Evolutionary conservation across 23 red algal species (phyloP), one percentile per base, ranked within the genome.

Genomic region (Gracilaria vermiculophylla): DNA sequence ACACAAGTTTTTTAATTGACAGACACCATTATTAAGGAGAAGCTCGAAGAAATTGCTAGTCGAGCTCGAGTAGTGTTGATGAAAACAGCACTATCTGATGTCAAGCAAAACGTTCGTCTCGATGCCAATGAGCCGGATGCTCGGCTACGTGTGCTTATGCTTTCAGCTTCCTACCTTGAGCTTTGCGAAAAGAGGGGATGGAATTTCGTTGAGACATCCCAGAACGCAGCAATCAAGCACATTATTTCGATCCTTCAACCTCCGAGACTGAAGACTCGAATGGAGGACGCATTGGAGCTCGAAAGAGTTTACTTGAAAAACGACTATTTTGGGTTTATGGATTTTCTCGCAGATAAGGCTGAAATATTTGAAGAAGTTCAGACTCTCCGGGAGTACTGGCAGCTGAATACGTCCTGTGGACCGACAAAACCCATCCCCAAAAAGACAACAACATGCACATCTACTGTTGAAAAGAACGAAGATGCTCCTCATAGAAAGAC

Each of bases 191-290:
- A 28, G 0, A 33, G 72, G 0, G 72, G 72, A 32, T 77, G 72
- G 72, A 77, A 48, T 25, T 77, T 77, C 25, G 72, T 77, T 48
- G 72, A 77, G 17, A 77, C 16, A 33, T 6, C 72, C n/a, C 72
- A 16, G 27, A 4, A 77, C 44, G 72, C 72, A 19, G 72, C 72
- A 47, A 41, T 77, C 19, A 77, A 48, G 39, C 72, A 77, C 25
- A 77, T 54, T 25, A 0, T 77, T 77, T 16, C 72, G 9, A 9
- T 77, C 15, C 6, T 47, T 5, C 6, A 47, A 12, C 43, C 43
- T 47, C 43, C 43, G 43, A 12, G 12, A 47, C 43, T 47, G 5
- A 47, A 47, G 43, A 47, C 12, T 47, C 43, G 43, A 47, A 8
- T 47, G 12, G 6, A 47, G 5, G 43, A 47, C 12, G 43, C 43